phyloP scores from a whole-genome alignment of 2,329 filamentous ascomycete species.

The Claviceps capensis region DNA sequence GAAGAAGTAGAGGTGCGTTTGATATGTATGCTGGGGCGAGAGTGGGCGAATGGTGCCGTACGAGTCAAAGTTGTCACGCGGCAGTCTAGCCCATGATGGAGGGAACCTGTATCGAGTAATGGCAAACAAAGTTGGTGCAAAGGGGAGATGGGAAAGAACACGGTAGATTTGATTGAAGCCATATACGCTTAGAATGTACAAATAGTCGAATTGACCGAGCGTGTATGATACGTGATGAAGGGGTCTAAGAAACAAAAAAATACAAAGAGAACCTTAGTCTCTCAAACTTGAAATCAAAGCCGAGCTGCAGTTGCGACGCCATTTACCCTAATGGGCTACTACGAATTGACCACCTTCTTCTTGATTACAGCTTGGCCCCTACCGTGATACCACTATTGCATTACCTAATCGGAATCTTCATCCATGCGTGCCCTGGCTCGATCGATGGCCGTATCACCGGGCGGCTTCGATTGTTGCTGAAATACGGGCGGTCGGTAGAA shows the following conservation, averaged over 20 bases:
- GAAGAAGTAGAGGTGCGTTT: slow-evolving; percentile 26
- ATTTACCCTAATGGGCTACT: slow-evolving; percentile 6
- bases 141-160: not conserved
- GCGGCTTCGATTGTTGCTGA: slow-evolving; percentile 32
- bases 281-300: slow-evolving; percentile 8
- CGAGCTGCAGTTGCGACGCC: not conserved
- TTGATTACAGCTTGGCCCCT: not conserved
- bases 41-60: not conserved
- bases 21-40: not conserved
- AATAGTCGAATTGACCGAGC: slow-evolving; percentile 17
- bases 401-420: slow-evolving; percentile 38
- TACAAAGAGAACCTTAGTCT: slow-evolving; percentile 4
- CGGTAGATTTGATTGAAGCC: not conserved
- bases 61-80: not conserved
- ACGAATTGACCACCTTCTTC: not conserved
- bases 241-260: slow-evolving; percentile 5
- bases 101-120: not conserved
- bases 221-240: slow-evolving; percentile 21
- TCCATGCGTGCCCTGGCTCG: slow-evolving; percentile 44
- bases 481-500: slow-evolving; percentile 53
- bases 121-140: not conserved
- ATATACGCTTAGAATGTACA: slow-evolving; percentile 19
- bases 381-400: slow-evolving; percentile 3
- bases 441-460: slow-evolving; percentile 46
- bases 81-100: not conserved